Evolutionary conservation across 163 green algal species (phyloP), one percentile per base, ranked within the genome.

Genomic region (Volvox carteri): DNA sequence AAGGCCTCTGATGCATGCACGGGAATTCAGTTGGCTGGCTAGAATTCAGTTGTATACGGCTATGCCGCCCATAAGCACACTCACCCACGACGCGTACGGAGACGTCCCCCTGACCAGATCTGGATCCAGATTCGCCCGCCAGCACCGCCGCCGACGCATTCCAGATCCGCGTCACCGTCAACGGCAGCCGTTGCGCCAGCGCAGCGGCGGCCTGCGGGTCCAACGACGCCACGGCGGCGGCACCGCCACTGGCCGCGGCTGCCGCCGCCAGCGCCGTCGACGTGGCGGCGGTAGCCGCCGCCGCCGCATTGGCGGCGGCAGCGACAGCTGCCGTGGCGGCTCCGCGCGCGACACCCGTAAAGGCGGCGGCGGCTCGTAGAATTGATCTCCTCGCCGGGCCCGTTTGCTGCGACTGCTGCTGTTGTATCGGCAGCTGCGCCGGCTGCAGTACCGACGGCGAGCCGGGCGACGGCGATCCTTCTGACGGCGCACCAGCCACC

Each of bases 251-350:
- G n/a, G n/a, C n/a, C n/a, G 76, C 54, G 25, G 58, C 60, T 23
- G 65, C 48, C 33, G 42, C 68, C 35, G 81, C 65, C 35, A 87
- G 81, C 46, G 81, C 81, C 35, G 81, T 79, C 30, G 48, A 75
- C 35, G 68, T 83, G 25, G 70, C 84, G 52, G 84, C 84, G 41
- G 52, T 56, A 48, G 76, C 77, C 16, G 41, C 56, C 44, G 78
- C 44, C 14, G 78, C 41, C 21, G 78, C 68, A 19, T 54, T 80
- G 60, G 85, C 83, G 18, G 65, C 90, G n/a, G 77, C 91, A 11
- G 74, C 78, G n/a, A 73, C 60, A 81, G 84, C 88, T 33, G 50
- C 86, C 12, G 80, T 85, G 76, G 89, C 60, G 80, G 41, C 68
- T 48, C 84, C 84, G 25, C 84, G 68, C 33, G 70, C 70, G 28